phyloP scores from a whole-genome alignment of 1,284 basidiomycete genomes.

The Ganoderma sp. region DNA sequence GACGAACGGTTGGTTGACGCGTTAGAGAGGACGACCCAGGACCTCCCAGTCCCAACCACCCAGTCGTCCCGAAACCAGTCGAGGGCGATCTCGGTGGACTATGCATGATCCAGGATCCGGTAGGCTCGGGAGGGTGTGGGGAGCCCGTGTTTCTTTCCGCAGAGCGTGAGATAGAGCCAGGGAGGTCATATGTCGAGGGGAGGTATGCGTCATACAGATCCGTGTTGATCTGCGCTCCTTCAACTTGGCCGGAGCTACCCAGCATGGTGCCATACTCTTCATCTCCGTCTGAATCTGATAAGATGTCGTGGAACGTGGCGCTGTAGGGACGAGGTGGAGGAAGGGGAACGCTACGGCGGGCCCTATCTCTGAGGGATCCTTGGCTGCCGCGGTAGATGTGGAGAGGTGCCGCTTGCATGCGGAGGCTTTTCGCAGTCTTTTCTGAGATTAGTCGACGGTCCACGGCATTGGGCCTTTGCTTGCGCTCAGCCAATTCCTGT shows the following conservation, averaged over 20 bases:
- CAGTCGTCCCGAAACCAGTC: constrained; percentile 7
- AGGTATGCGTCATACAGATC: constrained; percentile 53
- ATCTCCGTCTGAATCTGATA: constrained; percentile 54
- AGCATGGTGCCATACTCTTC: constrained; percentile 61
- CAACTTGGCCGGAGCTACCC: constrained; percentile 43
- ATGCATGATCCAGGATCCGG: constrained; percentile 21
- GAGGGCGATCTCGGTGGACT: constrained; percentile 35
- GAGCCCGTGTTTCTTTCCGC: constrained; percentile 24
- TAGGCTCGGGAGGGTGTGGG: constrained; percentile 26
- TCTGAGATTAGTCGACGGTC: constrained; percentile 70
- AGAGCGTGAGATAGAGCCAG: constrained; percentile 22
- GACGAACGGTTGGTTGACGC: constrained; percentile 57
- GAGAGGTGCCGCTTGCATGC: constrained; percentile 56
- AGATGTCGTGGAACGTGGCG: constrained; percentile 51
- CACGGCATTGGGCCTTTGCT: constrained; percentile 51
- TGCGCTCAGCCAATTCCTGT: constrained; percentile 76
- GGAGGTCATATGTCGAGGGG: constrained; percentile 27
- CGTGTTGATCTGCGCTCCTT: constrained; percentile 60
- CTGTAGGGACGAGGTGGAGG: constrained; percentile 48
- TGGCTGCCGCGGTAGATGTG: constrained; percentile 56
- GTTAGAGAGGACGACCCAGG: constrained; percentile 39
- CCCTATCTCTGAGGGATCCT: constrained; percentile 16
- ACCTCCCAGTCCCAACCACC: constrained; percentile 25
- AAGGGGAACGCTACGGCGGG: constrained; percentile 24
- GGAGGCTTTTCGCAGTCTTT: constrained; percentile 64